phyloP scores from a whole-genome alignment of 768 basidiomycete genomes.

The Leccinellum luteum region DNA sequence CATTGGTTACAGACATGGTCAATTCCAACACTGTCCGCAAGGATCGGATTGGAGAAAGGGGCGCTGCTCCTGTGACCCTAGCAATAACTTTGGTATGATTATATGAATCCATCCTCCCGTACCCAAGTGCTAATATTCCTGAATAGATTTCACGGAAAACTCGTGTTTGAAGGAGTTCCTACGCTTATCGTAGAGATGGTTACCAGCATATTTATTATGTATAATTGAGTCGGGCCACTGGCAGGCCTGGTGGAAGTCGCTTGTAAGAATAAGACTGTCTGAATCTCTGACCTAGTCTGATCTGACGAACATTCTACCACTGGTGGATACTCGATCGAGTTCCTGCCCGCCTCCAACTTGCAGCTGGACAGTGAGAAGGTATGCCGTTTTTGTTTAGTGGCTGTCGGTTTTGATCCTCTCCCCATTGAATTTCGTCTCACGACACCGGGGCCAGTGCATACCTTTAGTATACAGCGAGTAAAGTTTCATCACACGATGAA shows the following conservation, averaged over 20 bases:
- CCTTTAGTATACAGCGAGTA: neutral
- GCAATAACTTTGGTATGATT: conserved; percentile 68
- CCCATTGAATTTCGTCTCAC: neutral
- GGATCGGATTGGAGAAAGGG: conserved; percentile 71
- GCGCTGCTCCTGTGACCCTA: conserved; percentile 82
- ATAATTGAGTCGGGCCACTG: neutral
- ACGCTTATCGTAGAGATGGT: conserved; percentile 23
- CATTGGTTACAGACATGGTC: conserved; percentile 89
- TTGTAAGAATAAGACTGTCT: neutral
- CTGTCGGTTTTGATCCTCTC: neutral
- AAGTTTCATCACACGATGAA: neutral
- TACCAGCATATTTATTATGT: neutral
- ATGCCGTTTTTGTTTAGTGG: neutral
- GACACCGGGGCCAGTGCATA: neutral
- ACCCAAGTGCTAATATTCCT: conserved; percentile 4
- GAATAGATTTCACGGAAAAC: conserved; percentile 26
- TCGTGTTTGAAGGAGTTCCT: conserved; percentile 30
- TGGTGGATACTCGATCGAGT: neutral
- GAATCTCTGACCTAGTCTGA: neutral
- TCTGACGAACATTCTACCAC: neutral
- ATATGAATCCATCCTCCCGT: neutral
- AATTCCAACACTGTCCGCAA: conserved; percentile 91
- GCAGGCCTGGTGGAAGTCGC: neutral
- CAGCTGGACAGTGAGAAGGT: no score
- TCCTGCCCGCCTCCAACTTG: neutral